Evolutionary conservation across 202 grass and related monocot species (phyloP).

Genomic region (Miscanthus sacchariflorus): DNA sequence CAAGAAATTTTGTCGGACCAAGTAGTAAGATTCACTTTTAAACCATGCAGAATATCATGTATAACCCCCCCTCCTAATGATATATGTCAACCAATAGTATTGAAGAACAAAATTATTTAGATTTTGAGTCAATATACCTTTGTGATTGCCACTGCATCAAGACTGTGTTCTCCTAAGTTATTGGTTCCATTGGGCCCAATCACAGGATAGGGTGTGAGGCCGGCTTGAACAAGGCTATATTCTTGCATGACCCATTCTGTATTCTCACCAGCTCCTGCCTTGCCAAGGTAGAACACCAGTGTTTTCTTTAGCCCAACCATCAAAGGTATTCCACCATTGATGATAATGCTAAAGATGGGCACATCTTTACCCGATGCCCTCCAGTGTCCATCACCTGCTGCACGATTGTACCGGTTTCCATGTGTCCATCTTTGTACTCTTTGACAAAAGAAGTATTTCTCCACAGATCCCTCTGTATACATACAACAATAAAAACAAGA

Average conservation of each 20-base stretch:
- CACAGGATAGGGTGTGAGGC: not conserved
- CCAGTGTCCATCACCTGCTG: constrained; percentile 5
- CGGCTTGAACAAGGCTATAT: constrained; percentile 28
- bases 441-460: not conserved
- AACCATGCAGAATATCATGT: too few relatives aligned
- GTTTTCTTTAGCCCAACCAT: constrained; percentile 18
- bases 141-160: not conserved
- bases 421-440: not conserved
- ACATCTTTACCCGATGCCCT: not conserved
- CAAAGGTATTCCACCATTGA: not conserved
- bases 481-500: not conserved
- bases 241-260: constrained; percentile 56
- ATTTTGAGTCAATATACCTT: not conserved
- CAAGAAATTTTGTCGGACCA: too few relatives aligned
- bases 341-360: not conserved
- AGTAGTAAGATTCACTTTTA: too few relatives aligned
- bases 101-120: not conserved
- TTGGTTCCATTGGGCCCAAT: not conserved
- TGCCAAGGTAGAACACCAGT: constrained; percentile 34
- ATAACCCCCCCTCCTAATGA: not conserved
- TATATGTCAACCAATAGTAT: not conserved
- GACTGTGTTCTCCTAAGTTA: not conserved
- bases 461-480: not conserved
- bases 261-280: constrained; percentile 5
- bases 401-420: not conserved